phyloP scores from a whole-genome alignment of 495 filamentous ascomycete species.

The Achaetomiella virescens region DNA sequence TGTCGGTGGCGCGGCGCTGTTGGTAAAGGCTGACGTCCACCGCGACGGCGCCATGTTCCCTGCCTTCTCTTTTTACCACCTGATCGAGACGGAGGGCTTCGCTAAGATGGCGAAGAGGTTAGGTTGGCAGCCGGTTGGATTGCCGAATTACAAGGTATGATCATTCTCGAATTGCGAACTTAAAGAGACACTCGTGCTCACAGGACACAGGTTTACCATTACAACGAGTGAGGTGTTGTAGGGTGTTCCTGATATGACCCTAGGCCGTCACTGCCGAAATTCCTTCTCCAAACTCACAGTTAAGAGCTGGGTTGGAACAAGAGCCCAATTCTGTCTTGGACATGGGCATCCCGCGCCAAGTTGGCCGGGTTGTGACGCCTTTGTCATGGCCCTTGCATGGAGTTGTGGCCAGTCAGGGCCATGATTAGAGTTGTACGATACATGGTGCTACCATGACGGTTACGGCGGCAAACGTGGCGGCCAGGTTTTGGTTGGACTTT shows the following conservation, averaged over 20 bases:
- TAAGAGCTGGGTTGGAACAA: too few species aligned
- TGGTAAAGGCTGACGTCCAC: conserved; percentile 97
- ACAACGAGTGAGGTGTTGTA: conserved; percentile 64
- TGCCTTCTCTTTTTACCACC: conserved; percentile 88
- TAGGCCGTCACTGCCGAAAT: too few species aligned
- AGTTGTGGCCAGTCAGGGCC: too few species aligned
- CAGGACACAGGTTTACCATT: conserved; percentile 68
- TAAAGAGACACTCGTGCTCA: conserved; percentile 19
- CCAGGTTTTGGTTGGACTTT: conserved; percentile 1
- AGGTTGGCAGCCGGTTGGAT: conserved; percentile 73
- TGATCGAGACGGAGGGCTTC: conserved; percentile 97
- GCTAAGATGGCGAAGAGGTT: conserved; percentile 91
- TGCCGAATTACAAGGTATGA: conserved; percentile 93
- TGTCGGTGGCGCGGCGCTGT: conserved; percentile 85
- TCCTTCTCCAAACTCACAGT: too few species aligned
- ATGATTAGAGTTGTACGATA: conserved; percentile 7
- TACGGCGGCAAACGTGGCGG: not conserved
- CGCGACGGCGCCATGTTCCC: conserved; percentile 98
- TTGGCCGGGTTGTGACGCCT: too few species aligned
- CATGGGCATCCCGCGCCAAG: too few species aligned
- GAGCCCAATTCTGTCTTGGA: too few species aligned
- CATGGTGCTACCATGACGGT: not conserved
- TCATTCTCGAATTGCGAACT: conserved; percentile 6
- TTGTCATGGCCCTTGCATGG: too few species aligned
- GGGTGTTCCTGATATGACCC: not conserved